Evolutionary conservation across 1,139 yeast species (phyloP), one percentile per base, ranked within the genome.

Genomic region (Nadsonia starkeyi-henricii): DNA sequence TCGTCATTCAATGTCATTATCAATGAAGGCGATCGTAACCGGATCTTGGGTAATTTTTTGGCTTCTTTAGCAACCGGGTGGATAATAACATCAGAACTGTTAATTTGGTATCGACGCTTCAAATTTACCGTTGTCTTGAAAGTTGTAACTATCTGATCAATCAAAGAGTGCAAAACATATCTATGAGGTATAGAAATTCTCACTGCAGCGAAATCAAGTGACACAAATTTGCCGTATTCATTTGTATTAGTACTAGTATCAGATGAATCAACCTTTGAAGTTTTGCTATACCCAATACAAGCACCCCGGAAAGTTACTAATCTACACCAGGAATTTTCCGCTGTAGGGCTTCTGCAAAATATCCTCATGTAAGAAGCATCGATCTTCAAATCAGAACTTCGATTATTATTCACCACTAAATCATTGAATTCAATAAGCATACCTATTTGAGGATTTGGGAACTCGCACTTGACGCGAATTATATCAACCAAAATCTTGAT

Each of bases 1-100:
- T 89, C 96, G 64, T 88, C 96, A 51, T 79, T 86, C 65, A 81
- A 68, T 12, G 67, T 59, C 46, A 81, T 66, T 1, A 72, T 58
- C 5, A 85, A 57, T 28, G 68, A 67, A 4, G 70, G 66, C 0
- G 88, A 65, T 47, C 62, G 68, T 13, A 86, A 47, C 12, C 71
- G 67, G 2, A 83, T 68, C 20, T 65, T 65, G 0, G 93, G 93
- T 12, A 84, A 52, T 47, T 57, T 59, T 45, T 59, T 71, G 54
- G 37, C 89, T 20, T 64, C 54, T 47, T 75, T 71, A 46, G 66
- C 64, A 48, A 64, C 67, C 5, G 77, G 74, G 20, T 63, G 58
- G 3, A 71, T 60, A 1, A 72, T 68, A 19, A 65, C 57, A 47
- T 66, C 67, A 17, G 62, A 57, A 12, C 66, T 62, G 41, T 75